Percentiles rank a stretch among this genome's conserved stretches.
These are phyloP conservation scores for Raphanus sativus DNA, from an alignment of 345 rosid genomes.

Conservation along the genomic window DNA sequence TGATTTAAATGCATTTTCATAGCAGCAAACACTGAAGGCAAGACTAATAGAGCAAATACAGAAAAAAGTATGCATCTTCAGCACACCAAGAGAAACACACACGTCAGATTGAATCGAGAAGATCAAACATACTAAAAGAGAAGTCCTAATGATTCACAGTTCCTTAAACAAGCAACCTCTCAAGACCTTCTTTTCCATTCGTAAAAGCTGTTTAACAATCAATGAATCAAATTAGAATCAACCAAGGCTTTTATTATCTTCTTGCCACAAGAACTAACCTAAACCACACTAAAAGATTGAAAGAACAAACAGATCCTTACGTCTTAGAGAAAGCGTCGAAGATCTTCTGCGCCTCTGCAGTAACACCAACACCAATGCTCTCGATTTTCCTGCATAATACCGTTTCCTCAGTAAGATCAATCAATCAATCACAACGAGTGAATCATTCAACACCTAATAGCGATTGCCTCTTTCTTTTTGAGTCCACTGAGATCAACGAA, in stretches of 20 bases:
- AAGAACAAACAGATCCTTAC: conserved; percentile 39
- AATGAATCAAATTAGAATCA: not conserved
- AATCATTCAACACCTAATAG: conserved; percentile 41
- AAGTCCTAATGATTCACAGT: not conserved
- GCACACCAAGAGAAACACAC: not conserved
- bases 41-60: not conserved
- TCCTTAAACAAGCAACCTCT: not conserved
- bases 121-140: not conserved
- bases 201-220: too few species aligned
- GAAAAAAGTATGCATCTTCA: not conserved
- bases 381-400: conserved; percentile 57
- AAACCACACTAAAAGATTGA: conserved; percentile 6
- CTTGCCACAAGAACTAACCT: not conserved
- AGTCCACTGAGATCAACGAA: conserved; percentile 51
- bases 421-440: not conserved
- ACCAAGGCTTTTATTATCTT: not conserved
- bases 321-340: conserved; percentile 67
- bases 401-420: not conserved
- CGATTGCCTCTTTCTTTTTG: conserved; percentile 55
- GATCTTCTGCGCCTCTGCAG: conserved; percentile 69
- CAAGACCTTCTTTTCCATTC: not conserved
- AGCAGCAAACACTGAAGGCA: not conserved
- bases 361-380: conserved; percentile 85
- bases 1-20: not conserved
- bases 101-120: not conserved